Percentiles rank a stretch among this genome's conserved stretches.
These are phyloP conservation scores for Umbelopsis sp. DNA, from an alignment of 371 early-diverging fungal genomes.

Conservation along the genomic window DNA sequence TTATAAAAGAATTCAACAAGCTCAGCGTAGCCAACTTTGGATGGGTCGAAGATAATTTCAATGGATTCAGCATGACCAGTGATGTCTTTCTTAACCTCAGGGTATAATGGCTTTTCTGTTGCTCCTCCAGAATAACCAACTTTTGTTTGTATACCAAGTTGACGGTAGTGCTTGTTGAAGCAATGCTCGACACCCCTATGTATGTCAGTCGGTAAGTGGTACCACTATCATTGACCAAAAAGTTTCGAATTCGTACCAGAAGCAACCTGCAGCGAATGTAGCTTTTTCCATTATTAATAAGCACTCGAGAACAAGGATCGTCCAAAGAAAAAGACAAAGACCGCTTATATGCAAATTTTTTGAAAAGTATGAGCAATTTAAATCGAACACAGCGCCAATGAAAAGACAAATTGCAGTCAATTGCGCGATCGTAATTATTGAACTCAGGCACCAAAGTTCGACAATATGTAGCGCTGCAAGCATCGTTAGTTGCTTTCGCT, in stretches of 20 bases:
- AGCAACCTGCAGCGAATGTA: slow-evolving; percentile 41
- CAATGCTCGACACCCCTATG: slow-evolving; percentile 88
- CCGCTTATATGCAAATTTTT: background rate
- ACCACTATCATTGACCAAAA: too few relatives aligned
- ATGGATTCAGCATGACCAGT: slow-evolving; percentile 89
- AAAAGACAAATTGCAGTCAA: background rate
- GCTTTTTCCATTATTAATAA: slow-evolving; percentile 22
- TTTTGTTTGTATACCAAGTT: slow-evolving; percentile 60
- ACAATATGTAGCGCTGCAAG: too few relatives aligned
- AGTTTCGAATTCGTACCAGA: slow-evolving; percentile 28
- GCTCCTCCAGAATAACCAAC: slow-evolving; percentile 90
- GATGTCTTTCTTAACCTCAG: slow-evolving; percentile 47
- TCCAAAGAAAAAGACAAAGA: background rate
- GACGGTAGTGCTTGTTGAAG: slow-evolving; percentile 63
- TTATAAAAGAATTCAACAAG: slow-evolving; percentile 86
- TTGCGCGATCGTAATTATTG: slow-evolving; percentile 2
- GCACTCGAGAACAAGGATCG: background rate
- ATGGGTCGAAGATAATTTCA: slow-evolving; percentile 77
- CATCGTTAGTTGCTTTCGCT: too few relatives aligned
- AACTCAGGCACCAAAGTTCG: background rate
- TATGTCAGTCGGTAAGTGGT: background rate
- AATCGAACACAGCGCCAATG: slow-evolving; percentile 18
- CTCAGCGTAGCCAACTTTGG: slow-evolving; percentile 62
- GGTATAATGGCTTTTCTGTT: slow-evolving; percentile 58
- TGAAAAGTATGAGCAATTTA: background rate